A percentile compares a stretch with the other conserved stretches of the same genome.
These are phyloP conservation scores for Mortierella sp. DNA, from an alignment of 371 early-diverging fungal genomes.

Conservation along the genomic window DNA sequence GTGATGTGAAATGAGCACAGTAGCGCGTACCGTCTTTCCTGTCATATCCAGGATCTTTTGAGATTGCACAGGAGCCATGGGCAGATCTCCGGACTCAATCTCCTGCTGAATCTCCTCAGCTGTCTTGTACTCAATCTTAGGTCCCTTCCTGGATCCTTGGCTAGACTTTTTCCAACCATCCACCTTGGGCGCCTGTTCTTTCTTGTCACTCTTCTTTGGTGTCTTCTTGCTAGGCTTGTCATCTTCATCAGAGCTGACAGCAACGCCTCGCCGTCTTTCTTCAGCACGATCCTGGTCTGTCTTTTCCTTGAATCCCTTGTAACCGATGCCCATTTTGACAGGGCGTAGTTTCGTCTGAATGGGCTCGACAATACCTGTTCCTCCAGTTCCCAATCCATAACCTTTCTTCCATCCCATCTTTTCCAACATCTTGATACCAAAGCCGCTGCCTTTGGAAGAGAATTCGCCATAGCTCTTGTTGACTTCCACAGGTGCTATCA, in stretches of 20 bases:
- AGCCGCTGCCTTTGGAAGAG: constrained; percentile 74
- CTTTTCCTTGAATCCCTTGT: constrained; percentile 78
- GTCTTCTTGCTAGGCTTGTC: constrained; percentile 15
- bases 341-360: constrained; percentile 89
- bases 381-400: constrained; percentile 81
- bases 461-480: constrained; percentile 84
- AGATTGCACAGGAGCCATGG: constrained; percentile 44
- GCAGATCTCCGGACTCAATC: constrained; percentile 56
- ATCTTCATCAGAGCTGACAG: constrained; percentile 34
- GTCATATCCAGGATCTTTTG: constrained; percentile 89
- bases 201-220: constrained; percentile 9
- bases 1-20: too few species aligned
- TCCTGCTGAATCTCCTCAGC: constrained; percentile 77
- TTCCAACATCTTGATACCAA: constrained; percentile 82
- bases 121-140: constrained; percentile 75
- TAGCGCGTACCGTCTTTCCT: constrained; percentile 60
- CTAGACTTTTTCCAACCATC: constrained; percentile 48
- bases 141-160: constrained; percentile 50
- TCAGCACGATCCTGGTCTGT: constrained; percentile 65
- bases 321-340: constrained; percentile 82
- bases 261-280: constrained; percentile 46
- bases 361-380: constrained; percentile 89
- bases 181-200: constrained; percentile 15
- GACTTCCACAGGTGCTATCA: constrained; percentile 53
- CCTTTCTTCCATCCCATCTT: constrained; percentile 86